A percentile compares a stretch with the other conserved stretches of the same genome.
These are phyloP conservation scores for Hamigera avellanea DNA, from an alignment of 495 filamentous ascomycete species.

Conservation along the genomic window DNA sequence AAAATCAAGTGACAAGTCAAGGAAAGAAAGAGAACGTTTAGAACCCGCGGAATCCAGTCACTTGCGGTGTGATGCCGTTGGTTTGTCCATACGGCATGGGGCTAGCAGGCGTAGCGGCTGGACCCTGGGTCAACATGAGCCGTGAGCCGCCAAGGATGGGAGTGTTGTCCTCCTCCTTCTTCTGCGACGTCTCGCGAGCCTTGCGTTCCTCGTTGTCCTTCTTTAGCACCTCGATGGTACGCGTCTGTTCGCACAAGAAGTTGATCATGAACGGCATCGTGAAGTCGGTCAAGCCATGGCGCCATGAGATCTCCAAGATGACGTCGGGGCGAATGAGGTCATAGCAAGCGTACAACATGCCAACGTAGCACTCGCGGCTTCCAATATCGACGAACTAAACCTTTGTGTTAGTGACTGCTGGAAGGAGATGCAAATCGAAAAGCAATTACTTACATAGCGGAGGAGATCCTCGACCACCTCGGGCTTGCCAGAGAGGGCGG, in stretches of 20 bases:
- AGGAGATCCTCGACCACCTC: constrained; percentile 93
- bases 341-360: constrained; percentile 98
- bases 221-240: constrained; percentile 72
- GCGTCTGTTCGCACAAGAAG: constrained; percentile 80
- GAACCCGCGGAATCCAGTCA: constrained; percentile 60
- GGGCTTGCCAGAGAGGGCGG: constrained; percentile 82
- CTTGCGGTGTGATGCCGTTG: constrained; percentile 72
- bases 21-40: constrained; percentile 16
- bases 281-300: constrained; percentile 87
- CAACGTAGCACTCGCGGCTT: constrained; percentile 96
- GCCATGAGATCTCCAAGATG: constrained; percentile 95
- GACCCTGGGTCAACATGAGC: constrained; percentile 97
- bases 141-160: constrained; percentile 85
- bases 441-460: constrained; percentile 91
- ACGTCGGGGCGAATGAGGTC: constrained; percentile 87
- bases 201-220: constrained; percentile 98
- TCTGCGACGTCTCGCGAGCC: constrained; percentile 69
- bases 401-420: constrained; percentile 27
- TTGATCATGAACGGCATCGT: constrained; percentile 99
- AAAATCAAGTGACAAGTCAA: constrained; percentile 7
- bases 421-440: constrained; percentile 2
- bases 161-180: constrained; percentile 81
- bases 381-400: constrained; percentile 95
- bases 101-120: constrained; percentile 40
- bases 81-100: constrained; percentile 57